Base-by-base conservation (phyloP, 2,329 filamentous ascomycete species). In the Phaeoacremonium minimum region DNA sequence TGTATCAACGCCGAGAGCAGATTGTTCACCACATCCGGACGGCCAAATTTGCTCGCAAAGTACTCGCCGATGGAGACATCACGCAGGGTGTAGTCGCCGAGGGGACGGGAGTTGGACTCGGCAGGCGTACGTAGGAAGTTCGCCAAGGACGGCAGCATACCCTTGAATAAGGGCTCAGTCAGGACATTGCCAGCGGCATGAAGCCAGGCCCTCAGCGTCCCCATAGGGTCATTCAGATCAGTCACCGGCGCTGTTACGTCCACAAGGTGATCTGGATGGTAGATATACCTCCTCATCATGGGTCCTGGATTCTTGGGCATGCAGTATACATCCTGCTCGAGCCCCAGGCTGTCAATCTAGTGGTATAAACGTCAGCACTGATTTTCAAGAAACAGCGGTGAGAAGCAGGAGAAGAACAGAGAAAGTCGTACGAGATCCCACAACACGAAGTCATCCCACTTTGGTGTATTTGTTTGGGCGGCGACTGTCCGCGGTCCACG, bases 201-300 rank as follows among this genome's bases (percentile, higher is more conserved):
- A 5, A 53, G 41, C 0, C 72, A 13, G 30, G 50, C 40, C 31
- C 55, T 51, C 14, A 59, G 48, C 0, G 61, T 67, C 7, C 13
- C 18, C 31, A 43, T 6, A 4, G 46, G 35, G 11, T 36, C 20
- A 26, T 35, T 13, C 8, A 40, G 28, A 4, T 20, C 29, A 17
- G 37, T 7, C 8, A 28, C 22, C 12, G 22, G 22, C 9, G 22
- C 17, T 20, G 42, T 45, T 51, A 86, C 60, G 16, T 70, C 69
- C 36, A 88, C 83, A 18, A 93, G 74, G 51, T 82, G 86, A 56
- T 95, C 85, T 3, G 87, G 87, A 52, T 94, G 95, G 71, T 93
- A 96, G 41, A 97, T 69, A 60, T 83, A 96, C 43, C 89, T 84
- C 53, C 68, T 36, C 71, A 69, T 35, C 73, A 63, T 73, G 69